Base-by-base conservation (phyloP, 495 filamentous ascomycete species). In the Penicillium coffeae region DNA sequence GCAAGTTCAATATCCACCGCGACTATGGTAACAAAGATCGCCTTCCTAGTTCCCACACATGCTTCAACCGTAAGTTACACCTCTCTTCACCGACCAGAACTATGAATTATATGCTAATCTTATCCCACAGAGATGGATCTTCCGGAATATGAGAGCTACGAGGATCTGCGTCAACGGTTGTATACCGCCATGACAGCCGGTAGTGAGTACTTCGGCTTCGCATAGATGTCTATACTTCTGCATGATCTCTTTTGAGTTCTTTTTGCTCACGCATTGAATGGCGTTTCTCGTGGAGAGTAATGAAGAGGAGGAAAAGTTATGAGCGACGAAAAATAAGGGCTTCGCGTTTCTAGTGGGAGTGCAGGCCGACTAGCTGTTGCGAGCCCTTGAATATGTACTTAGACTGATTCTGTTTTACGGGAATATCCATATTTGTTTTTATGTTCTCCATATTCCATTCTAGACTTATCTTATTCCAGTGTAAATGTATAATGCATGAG, bases 1-100 rank as follows among this genome's bases (percentile, higher is more conserved):
- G 86, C 67, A 82, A 86, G 52, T 99, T 99, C 84, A 99, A 96
- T 69, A 96, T 99, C 56, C 93, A 99, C 64, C 87, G 93, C 42
- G 94, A 97, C 66, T 97, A 96, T 69, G 93, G 93, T 51, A 95
- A 87, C 78, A 97, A 96, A 71, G 91, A 97, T 62, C 85, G 94
- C 46, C 80, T 99, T 45, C 93, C 93, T 53, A 94, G 88, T 61
- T 92, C 89, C 36, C 93, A 99, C 68, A 99, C 93, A 46, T 99
- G 93, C 75, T 99, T 99, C 74, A 99, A 99, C 66, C 93, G 91
- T 96, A 81, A 88, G 90, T 88, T 37, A 41, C 38, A 3, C 19
- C 13, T 15, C 21, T 14, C 15, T 5, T 35, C 8, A 16, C 3
- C 19, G 6, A 9, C 35, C 27, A 15, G 44, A 30, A 45, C 32